phyloP scores from a whole-genome alignment of 305 asterid genomes.

The Solanum aculeatissimum region DNA sequence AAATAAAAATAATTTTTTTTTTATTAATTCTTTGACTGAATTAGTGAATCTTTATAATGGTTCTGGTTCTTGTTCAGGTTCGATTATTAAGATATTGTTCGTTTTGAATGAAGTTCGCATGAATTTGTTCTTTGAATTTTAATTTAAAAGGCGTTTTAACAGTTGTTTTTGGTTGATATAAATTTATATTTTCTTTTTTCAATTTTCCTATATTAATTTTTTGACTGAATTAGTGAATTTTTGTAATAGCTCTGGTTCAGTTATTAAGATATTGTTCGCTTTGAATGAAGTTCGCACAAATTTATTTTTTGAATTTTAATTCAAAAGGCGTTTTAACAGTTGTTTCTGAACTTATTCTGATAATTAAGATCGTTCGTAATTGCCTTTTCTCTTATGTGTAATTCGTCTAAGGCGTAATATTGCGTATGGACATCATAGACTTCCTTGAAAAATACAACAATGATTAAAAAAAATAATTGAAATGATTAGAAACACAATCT shows the following conservation, averaged over 20 bases:
- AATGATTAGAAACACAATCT: neutral
- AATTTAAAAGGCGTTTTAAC: too few relatives aligned
- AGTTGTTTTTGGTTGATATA: too few relatives aligned
- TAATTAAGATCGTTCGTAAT: too few relatives aligned
- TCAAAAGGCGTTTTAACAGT: too few relatives aligned
- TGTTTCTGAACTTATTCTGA: neutral
- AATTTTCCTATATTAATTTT: neutral
- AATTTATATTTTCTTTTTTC: neutral
- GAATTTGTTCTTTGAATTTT: neutral
- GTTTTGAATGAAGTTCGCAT: neutral
- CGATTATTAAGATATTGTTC: neutral
- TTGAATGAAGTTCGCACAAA: neutral
- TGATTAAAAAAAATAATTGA: neutral
- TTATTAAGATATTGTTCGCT: neutral
- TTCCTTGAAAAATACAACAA: neutral
- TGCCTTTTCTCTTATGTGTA: neutral
- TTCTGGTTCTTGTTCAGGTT: too few relatives aligned
- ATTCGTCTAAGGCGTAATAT: neutral
- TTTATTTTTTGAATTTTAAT: neutral
- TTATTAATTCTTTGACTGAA: neutral
- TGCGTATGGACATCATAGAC: neutral
- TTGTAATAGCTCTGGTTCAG: rapidly evolving
- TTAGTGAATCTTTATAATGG: neutral
- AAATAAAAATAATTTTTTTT: too few relatives aligned
- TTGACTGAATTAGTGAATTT: neutral